Evolutionary conservation across 2,329 filamentous ascomycete species (phyloP), one percentile per base, ranked within the genome.

Genomic region (Talaromyces albobiverticillius): DNA sequence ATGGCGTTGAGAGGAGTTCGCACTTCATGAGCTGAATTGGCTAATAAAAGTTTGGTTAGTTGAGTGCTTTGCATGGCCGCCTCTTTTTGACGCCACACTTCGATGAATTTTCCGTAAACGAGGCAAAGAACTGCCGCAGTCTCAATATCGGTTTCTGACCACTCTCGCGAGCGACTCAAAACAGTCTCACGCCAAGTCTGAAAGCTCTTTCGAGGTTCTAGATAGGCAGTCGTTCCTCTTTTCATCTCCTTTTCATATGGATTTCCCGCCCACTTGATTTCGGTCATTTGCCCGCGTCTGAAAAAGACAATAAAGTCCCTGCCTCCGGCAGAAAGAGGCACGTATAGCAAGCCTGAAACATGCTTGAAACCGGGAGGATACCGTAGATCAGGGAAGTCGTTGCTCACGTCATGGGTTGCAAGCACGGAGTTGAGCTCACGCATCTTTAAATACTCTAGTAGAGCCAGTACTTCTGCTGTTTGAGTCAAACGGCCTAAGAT

Each of bases 71-170:
- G 87, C 56, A 95, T 67, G 0, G 89, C 89, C 1, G 86, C 87
- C 68, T 96, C 91, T 61, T 95, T 95, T 66, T 95, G 89, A 53
- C 90, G 80, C 91, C 91, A 95, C 1, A 95, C 90, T 64, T 95
- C 89, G 62, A 95, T 95, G 67, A 96, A 96, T 67, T 83, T 87
- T 67, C 88, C 89, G 59, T 96, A 96, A 1, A 96, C 89, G 8
- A 95, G 75, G 64, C 90, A 95, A 2, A 96, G 76, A 0, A 95
- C 89, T 1, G 90, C 89, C 0, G 91, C 90, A 0, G 90, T 95
- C 70, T 96, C 91, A 2, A 95, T 81, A 65, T 96, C 89, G 58
- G 95, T 88, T 64, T 94, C 90, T 0, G 85, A 86, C 91, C 91
- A 96, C 61, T 95, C 90, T 20, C 88, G 83, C 61, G 88, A 92